These are phyloP conservation scores for Punica granatum DNA, from an alignment of 345 rosid species.

Conservation along the genomic window DNA sequence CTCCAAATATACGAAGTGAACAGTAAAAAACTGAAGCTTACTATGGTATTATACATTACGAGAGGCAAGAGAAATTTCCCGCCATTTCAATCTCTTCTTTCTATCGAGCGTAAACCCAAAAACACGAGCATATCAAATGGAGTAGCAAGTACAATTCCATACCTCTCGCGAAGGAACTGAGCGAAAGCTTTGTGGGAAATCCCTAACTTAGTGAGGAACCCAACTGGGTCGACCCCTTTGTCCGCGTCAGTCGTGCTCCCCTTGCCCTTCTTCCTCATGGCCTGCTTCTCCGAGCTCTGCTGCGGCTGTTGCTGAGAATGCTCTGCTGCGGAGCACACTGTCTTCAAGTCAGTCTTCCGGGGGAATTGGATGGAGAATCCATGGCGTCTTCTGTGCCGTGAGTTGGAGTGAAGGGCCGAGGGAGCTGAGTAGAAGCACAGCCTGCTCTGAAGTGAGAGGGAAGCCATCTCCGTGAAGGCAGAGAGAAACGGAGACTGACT, in stretches of 20 bases:
- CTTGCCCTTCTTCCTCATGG: constrained; percentile 25
- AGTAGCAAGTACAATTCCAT: neutral
- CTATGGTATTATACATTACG: neutral
- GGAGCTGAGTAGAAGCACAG: constrained; percentile 17
- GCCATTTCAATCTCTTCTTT: neutral
- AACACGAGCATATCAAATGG: neutral
- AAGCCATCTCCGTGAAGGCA: constrained; percentile 17
- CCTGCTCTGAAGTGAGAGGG: constrained; percentile 21
- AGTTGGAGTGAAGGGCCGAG: constrained; percentile 9
- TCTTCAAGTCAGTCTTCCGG: constrained; percentile 13
- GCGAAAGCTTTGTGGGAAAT: constrained; percentile 71
- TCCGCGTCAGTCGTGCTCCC: constrained; percentile 24
- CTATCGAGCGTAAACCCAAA: neutral
- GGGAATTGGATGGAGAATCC: constrained; percentile 2
- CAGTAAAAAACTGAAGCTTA: neutral
- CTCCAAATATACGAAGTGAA: neutral
- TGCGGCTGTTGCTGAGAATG: constrained; percentile 21
- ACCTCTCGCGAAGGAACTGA: constrained; percentile 96
- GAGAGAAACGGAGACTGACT: neutral
- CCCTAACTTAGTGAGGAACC: constrained; percentile 60
- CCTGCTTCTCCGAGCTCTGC: constrained; percentile 10
- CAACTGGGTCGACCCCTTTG: constrained; percentile 53
- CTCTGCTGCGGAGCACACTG: constrained; percentile 32
- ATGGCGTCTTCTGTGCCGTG: constrained; percentile 11
- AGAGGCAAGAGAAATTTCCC: neutral